A percentile compares a stretch with the other conserved stretches of the same genome.
Conservation (phyloP, 148 eudicot species). For the Fagopyrum homotropicum region DNA sequence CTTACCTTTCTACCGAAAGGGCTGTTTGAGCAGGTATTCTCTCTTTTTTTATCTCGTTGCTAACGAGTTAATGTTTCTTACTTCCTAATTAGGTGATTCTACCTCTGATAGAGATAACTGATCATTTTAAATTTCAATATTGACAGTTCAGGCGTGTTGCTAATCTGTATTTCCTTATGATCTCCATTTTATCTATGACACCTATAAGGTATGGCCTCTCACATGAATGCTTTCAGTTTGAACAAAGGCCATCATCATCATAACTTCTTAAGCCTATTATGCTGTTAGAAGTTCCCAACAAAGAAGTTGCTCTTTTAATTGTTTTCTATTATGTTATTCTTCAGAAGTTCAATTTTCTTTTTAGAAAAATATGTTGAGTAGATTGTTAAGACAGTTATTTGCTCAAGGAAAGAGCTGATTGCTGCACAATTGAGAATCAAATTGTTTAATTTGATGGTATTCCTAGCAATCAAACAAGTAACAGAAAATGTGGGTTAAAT, state of each 20-base stretch:
- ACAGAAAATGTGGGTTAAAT: not conserved
- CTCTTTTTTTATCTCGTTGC: not conserved
- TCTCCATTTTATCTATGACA: slow-evolving; percentile 59
- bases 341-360: not conserved
- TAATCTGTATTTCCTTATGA: slow-evolving; percentile 63
- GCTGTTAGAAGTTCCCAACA: not conserved
- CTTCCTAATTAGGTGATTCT: not conserved
- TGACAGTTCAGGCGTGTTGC: slow-evolving; percentile 80
- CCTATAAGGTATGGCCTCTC: slow-evolving; percentile 44
- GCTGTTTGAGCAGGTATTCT: slow-evolving; percentile 11
- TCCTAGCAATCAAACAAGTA: not conserved
- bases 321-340: not conserved
- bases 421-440: not conserved
- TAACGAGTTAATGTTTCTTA: not conserved
- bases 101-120: not conserved
- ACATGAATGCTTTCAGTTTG: not conserved
- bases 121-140: slow-evolving; percentile 3
- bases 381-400: not conserved
- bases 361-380: not conserved
- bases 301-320: not conserved
- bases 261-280: not conserved
- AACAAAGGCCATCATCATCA: not conserved
- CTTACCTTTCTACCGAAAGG: slow-evolving; percentile 12
- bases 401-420: not conserved
- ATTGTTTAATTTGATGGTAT: not conserved